These are phyloP conservation scores for Ophiostoma australiae DNA, from an alignment of 2,329 filamentous ascomycete species.

Conservation along the genomic window DNA sequence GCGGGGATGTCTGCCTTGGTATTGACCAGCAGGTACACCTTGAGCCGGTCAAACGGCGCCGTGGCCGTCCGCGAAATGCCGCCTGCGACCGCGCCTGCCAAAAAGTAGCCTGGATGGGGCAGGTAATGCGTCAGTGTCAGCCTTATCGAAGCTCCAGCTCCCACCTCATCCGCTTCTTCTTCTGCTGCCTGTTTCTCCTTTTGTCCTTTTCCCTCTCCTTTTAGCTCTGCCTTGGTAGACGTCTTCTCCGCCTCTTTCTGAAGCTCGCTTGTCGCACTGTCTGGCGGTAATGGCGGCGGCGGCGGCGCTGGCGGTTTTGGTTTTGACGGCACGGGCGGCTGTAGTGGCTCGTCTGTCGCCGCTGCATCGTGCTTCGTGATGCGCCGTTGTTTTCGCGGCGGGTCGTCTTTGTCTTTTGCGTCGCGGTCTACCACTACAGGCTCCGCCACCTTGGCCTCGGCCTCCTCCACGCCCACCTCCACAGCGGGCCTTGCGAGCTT, in stretches of 20 bases:
- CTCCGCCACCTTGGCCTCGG: neutral
- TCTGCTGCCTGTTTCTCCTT: neutral
- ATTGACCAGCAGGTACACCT: slow-evolving; percentile 95
- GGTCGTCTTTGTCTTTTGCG: neutral
- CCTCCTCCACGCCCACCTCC: neutral
- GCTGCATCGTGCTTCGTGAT: neutral
- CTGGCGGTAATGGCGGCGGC: slow-evolving; percentile 24
- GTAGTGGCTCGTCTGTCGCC: neutral
- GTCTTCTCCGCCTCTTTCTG: neutral
- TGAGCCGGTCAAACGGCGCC: slow-evolving; percentile 90
- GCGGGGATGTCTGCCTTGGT: slow-evolving; percentile 49
- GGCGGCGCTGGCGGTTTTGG: slow-evolving; percentile 18
- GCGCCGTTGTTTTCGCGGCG: slow-evolving; percentile 6
- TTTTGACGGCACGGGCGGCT: slow-evolving; percentile 13
- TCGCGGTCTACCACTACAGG: no score
- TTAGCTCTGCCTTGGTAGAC: neutral
- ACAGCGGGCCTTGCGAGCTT: slow-evolving; percentile 50
- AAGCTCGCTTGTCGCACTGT: neutral
- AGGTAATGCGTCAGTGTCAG: slow-evolving; percentile 59
- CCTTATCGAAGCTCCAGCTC: neutral
- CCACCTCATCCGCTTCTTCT: neutral
- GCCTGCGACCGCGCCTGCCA: slow-evolving; percentile 90
- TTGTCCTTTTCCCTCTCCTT: neutral
- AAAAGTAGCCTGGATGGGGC: slow-evolving; percentile 92
- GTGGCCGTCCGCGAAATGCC: slow-evolving; percentile 93